Percentiles rank a stretch among this genome's conserved stretches.
These are phyloP conservation scores for Fusarium redolens DNA, from an alignment of 2,329 filamentous ascomycete species.

Conservation along the genomic window DNA sequence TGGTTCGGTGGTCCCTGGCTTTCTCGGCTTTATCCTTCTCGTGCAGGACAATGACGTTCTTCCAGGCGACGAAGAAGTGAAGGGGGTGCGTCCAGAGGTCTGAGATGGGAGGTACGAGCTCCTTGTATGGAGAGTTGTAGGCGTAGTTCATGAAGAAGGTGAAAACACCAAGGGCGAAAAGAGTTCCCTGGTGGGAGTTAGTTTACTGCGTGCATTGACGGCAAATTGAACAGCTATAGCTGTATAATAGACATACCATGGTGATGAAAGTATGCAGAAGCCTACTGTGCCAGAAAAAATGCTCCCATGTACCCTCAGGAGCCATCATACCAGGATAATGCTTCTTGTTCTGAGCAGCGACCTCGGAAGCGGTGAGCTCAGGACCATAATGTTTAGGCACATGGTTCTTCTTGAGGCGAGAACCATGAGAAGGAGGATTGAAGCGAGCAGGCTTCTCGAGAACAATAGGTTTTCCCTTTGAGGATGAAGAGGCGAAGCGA, in stretches of 20 bases:
- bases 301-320: constrained; percentile 80
- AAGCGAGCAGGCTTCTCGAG: constrained; percentile 91
- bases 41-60: constrained; percentile 81
- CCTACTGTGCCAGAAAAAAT: constrained; percentile 85
- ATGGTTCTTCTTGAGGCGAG: constrained; percentile 68
- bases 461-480: constrained; percentile 68
- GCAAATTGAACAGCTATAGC: not conserved
- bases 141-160: constrained; percentile 85
- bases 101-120: constrained; percentile 79
- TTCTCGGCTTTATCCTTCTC: constrained; percentile 75
- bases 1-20: constrained; percentile 77
- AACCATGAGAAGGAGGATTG: constrained; percentile 89
- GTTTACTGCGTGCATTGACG: not conserved
- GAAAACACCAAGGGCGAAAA: constrained; percentile 74
- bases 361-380: constrained; percentile 72
- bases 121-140: constrained; percentile 79
- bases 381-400: constrained; percentile 80
- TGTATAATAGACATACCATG: constrained; percentile 67
- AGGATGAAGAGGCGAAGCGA: constrained; percentile 49
- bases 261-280: constrained; percentile 85
- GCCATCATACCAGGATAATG: constrained; percentile 93
- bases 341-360: constrained; percentile 72
- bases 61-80: constrained; percentile 70
- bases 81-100: constrained; percentile 78
- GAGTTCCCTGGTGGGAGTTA: constrained; percentile 64